These are phyloP conservation scores for Cytidiella melzeri DNA, from an alignment of 768 basidiomycete genomes.

Conservation along the genomic window DNA sequence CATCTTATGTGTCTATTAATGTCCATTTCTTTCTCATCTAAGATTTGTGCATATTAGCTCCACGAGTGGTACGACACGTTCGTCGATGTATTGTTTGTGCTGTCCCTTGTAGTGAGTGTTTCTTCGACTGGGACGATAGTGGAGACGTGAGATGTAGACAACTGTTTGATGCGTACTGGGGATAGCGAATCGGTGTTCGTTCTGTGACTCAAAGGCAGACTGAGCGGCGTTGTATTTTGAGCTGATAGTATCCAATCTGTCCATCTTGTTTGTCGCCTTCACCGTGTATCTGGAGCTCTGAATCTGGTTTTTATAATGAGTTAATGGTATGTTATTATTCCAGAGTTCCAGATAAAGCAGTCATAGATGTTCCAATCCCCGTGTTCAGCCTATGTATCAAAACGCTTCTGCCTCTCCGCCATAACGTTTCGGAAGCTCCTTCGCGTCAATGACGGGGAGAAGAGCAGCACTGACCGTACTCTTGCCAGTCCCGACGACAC, in stretches of 20 bases:
- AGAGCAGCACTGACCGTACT: conserved; percentile 54
- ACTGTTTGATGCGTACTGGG: too few species aligned
- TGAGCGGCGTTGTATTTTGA: neutral
- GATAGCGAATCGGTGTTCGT: neutral
- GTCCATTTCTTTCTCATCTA: neutral
- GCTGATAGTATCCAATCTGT: conserved; percentile 5
- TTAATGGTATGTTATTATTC: neutral
- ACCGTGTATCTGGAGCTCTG: neutral
- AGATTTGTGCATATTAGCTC: neutral
- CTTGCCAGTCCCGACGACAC: conserved; percentile 64
- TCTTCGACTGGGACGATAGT: neutral
- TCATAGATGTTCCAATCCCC: neutral
- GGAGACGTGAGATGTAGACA: neutral
- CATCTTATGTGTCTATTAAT: conserved; percentile 1
- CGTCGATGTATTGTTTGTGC: neutral
- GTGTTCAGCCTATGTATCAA: neutral
- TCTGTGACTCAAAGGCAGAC: neutral
- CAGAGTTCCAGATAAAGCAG: neutral
- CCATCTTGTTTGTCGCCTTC: neutral
- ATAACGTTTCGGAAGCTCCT: conserved; percentile 62
- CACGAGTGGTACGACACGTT: neutral
- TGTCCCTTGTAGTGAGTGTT: neutral
- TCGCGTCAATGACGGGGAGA: conserved; percentile 45
- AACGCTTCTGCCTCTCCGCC: conserved; percentile 61
- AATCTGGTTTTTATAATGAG: neutral